Conservation (phyloP, 2,329 filamentous ascomycete species). For the Colletotrichum aenigma region DNA sequence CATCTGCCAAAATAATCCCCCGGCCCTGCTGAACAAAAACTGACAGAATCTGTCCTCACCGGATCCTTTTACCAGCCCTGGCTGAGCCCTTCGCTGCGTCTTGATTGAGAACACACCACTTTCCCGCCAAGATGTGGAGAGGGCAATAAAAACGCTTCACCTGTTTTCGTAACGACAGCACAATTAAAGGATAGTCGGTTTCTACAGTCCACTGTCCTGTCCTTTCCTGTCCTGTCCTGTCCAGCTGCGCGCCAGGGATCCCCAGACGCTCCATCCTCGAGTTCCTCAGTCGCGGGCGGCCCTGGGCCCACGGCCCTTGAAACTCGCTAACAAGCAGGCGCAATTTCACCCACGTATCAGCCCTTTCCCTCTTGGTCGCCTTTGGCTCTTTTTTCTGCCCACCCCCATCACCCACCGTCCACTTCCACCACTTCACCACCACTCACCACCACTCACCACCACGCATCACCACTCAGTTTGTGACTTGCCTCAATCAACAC, state of each 20-base stretch:
- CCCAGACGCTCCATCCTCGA: not conserved
- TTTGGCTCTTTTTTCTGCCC: not conserved
- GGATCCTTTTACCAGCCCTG: not conserved
- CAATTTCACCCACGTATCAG: conserved; percentile 56
- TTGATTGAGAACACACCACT: not conserved
- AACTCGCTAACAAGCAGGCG: conserved; percentile 55
- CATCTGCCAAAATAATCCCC: not conserved
- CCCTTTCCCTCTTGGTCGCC: conserved; percentile 29
- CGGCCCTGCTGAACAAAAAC: not conserved
- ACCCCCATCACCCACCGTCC: not conserved
- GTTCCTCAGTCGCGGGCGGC: not conserved
- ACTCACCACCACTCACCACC: not conserved
- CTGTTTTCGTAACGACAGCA: conserved; percentile 20
- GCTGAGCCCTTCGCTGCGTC: not conserved
- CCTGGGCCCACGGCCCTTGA: conserved; percentile 46
- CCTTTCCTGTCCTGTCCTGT: not conserved
- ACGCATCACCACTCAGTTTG: not conserved
- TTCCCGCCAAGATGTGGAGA: conserved; percentile 14
- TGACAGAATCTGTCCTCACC: not conserved
- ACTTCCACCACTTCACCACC: not conserved
- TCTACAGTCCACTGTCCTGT: not conserved
- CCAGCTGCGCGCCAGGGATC: not conserved
- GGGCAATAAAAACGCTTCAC: conserved; percentile 17
- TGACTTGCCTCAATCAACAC: not conserved
- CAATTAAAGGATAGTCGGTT: conserved; percentile 16